Percentiles rank a stretch among this genome's conserved stretches.
Conservation (phyloP, 2,329 filamentous ascomycete genomes). For the Dactylellina haptotyla region DNA sequence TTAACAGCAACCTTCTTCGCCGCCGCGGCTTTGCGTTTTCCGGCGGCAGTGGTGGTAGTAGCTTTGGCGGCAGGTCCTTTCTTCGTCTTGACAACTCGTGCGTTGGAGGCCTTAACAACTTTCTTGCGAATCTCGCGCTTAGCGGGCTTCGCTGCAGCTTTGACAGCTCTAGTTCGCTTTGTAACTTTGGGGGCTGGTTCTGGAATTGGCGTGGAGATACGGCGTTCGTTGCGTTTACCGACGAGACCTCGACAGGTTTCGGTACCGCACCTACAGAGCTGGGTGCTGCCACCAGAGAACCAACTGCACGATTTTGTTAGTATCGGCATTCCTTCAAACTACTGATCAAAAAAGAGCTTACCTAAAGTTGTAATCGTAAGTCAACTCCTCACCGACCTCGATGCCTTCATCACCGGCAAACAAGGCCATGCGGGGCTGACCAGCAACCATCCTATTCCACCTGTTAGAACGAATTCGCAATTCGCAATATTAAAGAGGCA, state of each 20-base stretch:
- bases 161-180: constrained; percentile 39
- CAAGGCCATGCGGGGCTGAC: constrained; percentile 93
- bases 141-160: constrained; percentile 26
- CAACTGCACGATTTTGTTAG: constrained; percentile 62
- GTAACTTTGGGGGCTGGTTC: constrained; percentile 41
- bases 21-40: constrained; percentile 18
- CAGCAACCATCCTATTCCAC: constrained; percentile 75
- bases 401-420: constrained; percentile 91
- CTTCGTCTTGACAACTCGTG: constrained; percentile 45
- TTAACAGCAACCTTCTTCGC: constrained; percentile 43
- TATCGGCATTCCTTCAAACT: constrained; percentile 39
- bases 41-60: constrained; percentile 9
- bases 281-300: constrained; percentile 71
- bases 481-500: neutral
- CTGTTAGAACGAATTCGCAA: constrained; percentile 12
- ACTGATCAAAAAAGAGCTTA: constrained; percentile 56
- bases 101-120: constrained; percentile 51
- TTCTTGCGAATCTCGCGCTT: constrained; percentile 56
- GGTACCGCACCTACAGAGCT: constrained; percentile 72
- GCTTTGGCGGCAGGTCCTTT: constrained; percentile 33
- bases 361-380: constrained; percentile 88
- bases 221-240: constrained; percentile 60
- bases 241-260: constrained; percentile 71
- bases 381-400: constrained; percentile 93
- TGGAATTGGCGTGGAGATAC: constrained; percentile 33